Conservation (phyloP, 768 basidiomycete species). For the Termitomyces sp. region DNA sequence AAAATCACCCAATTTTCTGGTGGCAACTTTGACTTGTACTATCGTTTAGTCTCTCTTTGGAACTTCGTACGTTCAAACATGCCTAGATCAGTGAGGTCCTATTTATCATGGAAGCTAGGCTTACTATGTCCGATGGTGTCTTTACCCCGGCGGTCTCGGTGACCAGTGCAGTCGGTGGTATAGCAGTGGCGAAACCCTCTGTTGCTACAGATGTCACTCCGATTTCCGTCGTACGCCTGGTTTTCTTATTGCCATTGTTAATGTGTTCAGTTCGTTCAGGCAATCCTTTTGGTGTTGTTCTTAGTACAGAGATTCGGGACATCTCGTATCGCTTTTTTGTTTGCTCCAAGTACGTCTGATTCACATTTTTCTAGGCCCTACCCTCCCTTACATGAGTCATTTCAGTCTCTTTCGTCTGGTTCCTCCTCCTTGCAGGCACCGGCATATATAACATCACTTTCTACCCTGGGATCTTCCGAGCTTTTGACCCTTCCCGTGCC, state of each 20-base stretch:
- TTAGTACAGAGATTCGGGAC: constrained; percentile 59
- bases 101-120: constrained; percentile 18
- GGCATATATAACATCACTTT: constrained; percentile 54
- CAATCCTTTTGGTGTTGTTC: constrained; percentile 53
- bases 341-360: constrained; percentile 36
- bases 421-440: constrained; percentile 42
- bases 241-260: neutral
- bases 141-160: constrained; percentile 69
- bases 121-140: constrained; percentile 66
- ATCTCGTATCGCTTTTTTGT: constrained; percentile 40
- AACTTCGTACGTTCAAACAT: constrained; percentile 33
- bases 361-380: too few species aligned
- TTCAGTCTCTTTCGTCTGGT: constrained; percentile 52
- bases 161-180: constrained; percentile 64
- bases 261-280: constrained; percentile 22
- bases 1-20: neutral
- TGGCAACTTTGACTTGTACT: constrained; percentile 13
- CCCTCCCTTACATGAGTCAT: neutral
- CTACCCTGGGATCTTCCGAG: constrained; percentile 57
- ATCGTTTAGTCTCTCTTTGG: constrained; percentile 48
- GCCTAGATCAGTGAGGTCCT: neutral
- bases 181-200: constrained; percentile 52
- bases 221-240: constrained; percentile 49
- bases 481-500: constrained; percentile 63
- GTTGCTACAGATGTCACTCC: constrained; percentile 43